A percentile compares a stretch with the other conserved stretches of the same genome.
These are phyloP conservation scores for Sanguinoderma infundibulare DNA, from an alignment of 1,284 basidiomycete genomes.

Conservation along the genomic window DNA sequence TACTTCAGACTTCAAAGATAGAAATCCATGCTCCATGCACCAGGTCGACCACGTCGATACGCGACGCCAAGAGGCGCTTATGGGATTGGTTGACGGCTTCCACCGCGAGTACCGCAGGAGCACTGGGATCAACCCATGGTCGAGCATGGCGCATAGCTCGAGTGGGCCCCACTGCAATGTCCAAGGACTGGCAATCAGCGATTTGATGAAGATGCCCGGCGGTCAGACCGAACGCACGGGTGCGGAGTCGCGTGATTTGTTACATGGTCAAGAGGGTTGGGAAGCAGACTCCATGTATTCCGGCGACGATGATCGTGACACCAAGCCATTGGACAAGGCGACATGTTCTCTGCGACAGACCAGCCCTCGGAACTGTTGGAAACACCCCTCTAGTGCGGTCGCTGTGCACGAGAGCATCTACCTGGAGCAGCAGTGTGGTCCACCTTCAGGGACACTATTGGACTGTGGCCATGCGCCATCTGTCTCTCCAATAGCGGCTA, in stretches of 20 bases:
- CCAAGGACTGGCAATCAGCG: slow-evolving; percentile 44
- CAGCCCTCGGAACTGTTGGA: not conserved
- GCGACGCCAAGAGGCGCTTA: slow-evolving; percentile 43
- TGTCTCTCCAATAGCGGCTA: not conserved
- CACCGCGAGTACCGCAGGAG: slow-evolving; percentile 25
- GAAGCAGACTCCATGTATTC: slow-evolving; percentile 26
- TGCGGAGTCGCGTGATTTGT: not conserved
- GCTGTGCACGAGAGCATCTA: not conserved
- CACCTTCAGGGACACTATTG: not conserved
- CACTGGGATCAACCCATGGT: not conserved
- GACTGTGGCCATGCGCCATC: not conserved
- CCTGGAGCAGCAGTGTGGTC: not conserved
- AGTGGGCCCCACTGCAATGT: slow-evolving; percentile 35
- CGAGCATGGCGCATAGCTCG: slow-evolving; percentile 19
- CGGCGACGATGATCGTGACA: slow-evolving; percentile 10
- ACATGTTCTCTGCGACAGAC: slow-evolving; percentile 7
- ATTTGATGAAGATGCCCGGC: slow-evolving; percentile 35
- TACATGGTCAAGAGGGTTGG: not conserved
- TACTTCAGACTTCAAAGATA: not conserved
- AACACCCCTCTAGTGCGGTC: slow-evolving; percentile 1
- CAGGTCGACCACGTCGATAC: slow-evolving; percentile 25
- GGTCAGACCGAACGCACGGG: not conserved
- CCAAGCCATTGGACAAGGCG: not conserved
- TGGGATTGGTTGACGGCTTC: slow-evolving; percentile 49
- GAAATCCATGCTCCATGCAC: not conserved